Evolutionary conservation across 2,329 filamentous ascomycete genomes (phyloP), one percentile per base, ranked within the genome.

Genomic region (Ophiostoma piceae): DNA sequence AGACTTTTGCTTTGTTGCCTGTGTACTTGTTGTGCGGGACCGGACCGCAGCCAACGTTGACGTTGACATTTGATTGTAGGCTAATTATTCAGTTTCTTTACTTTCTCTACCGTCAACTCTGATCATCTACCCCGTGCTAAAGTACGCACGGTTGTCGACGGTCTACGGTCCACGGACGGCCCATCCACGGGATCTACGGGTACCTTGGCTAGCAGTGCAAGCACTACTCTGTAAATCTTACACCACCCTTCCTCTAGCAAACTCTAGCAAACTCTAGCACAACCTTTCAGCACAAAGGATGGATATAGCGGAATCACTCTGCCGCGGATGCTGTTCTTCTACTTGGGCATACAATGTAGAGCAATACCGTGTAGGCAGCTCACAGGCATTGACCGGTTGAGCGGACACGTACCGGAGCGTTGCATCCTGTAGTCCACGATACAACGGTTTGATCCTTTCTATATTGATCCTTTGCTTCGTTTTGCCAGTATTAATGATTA

Each of bases 101-200:
- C 35, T 35, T 35, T 35, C 8, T 35, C 5, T 35, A 8, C 35
- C 8, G 35, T 35, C 8, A 35, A 8, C 35, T 35, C 35, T 35
- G 35, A 35, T 35, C 35, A 8, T 35, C 8, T 57, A 26, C n/a
- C 19, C 39, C 39, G 39, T 41, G 39, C 39, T 41, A 19, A n/a
- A 51, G 22, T 26, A 57, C 22, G 51, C 22, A 12, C 51, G 51
- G 51, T 12, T 57, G 51, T 57, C 51, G 51, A 57, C 51, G 51
- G n/a, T 26, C 22, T 57, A 57, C 51, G n/a, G 11, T 57, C 8
- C 12, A 57, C 16, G 51, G 51, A 47, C 43, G 43, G 43, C 43
- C 43, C 43, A 47, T 47, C 43, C 16, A n/a, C 51, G 51, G 51
- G 51, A 57, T 57, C 51, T 57, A 57, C 51, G 43, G 43, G 43